Conservation (phyloP, 2,329 filamentous ascomycete species). For the Ophiosphaerella narmari region DNA sequence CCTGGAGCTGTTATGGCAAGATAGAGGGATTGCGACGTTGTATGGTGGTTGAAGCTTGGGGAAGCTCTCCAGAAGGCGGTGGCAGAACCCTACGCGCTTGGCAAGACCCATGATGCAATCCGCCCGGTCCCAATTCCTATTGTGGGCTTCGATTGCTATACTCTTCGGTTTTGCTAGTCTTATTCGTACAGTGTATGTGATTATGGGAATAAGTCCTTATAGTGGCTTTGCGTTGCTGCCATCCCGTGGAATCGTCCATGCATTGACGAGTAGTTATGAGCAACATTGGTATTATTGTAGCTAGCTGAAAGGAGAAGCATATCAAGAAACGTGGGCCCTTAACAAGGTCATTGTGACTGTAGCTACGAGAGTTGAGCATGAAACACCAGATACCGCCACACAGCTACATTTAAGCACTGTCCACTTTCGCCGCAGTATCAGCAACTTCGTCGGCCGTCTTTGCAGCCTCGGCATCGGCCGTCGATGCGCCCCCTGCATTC, state of each 20-base stretch:
- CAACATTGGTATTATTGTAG: too few relatives aligned
- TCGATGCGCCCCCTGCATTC: slow-evolving; percentile 35
- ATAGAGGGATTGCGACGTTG: slow-evolving; percentile 10
- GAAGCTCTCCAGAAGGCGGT: slow-evolving; percentile 20
- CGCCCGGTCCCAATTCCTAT: not conserved
- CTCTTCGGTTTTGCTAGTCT: too few relatives aligned
- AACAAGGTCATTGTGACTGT: too few relatives aligned
- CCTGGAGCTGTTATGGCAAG: not conserved
- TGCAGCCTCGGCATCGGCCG: slow-evolving; percentile 40
- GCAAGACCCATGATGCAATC: slow-evolving; percentile 14
- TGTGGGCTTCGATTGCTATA: too few relatives aligned
- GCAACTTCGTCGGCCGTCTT: slow-evolving; percentile 53
- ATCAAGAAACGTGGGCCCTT: too few relatives aligned
- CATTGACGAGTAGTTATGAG: too few relatives aligned
- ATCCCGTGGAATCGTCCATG: too few relatives aligned
- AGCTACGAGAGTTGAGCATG: not conserved
- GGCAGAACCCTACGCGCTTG: slow-evolving; percentile 20
- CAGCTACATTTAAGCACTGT: slow-evolving; percentile 10
- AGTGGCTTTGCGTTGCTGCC: not conserved
- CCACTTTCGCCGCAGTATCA: slow-evolving; percentile 50
- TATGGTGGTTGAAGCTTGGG: slow-evolving; percentile 14
- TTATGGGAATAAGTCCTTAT: not conserved
- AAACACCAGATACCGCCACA: not conserved
- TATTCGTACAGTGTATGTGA: too few relatives aligned
- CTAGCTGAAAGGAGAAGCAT: too few relatives aligned